A percentile compares a stretch with the other conserved stretches of the same genome.
Conservation (phyloP, 108 stramenopile species). For the Nitzschia sp. region DNA sequence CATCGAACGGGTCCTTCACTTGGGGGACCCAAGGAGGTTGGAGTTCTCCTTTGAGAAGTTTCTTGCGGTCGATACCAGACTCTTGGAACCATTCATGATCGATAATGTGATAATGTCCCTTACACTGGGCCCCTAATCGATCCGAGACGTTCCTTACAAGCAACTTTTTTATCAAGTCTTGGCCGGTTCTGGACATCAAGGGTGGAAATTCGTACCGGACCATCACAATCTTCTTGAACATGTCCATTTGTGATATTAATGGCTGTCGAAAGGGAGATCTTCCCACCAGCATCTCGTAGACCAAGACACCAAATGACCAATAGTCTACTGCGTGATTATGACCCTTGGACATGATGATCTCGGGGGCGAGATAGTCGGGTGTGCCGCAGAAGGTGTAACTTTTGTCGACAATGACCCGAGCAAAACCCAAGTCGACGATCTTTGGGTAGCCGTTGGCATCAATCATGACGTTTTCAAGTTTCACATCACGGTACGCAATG, state of each 20-base stretch:
- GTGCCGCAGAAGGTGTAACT: slow-evolving; percentile 69
- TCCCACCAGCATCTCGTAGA: slow-evolving; percentile 86
- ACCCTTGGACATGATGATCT: slow-evolving; percentile 50
- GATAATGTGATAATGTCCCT: slow-evolving; percentile 57
- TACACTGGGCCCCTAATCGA: slow-evolving; percentile 54
- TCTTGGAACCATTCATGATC: slow-evolving; percentile 64
- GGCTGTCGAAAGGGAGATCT: slow-evolving; percentile 54
- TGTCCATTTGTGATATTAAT: slow-evolving; percentile 48
- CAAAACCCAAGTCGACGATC: slow-evolving; percentile 71
- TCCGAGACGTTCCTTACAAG: slow-evolving; percentile 45
- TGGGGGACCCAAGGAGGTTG: slow-evolving; percentile 69
- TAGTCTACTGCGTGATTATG: slow-evolving; percentile 94
- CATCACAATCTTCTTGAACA: slow-evolving; percentile 66
- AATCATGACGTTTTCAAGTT: slow-evolving; percentile 81
- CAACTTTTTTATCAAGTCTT: slow-evolving; percentile 51
- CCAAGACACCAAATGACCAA: slow-evolving; percentile 91
- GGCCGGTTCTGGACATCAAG: neutral
- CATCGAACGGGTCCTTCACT: slow-evolving; percentile 74
- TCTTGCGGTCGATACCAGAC: slow-evolving; percentile 50
- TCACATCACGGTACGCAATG: slow-evolving; percentile 94
- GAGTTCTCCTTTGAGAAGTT: slow-evolving; percentile 58
- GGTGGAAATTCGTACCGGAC: slow-evolving; percentile 46
- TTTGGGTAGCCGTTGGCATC: slow-evolving; percentile 76
- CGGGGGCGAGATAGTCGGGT: slow-evolving; percentile 37
- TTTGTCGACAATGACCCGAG: slow-evolving; percentile 54